Evolutionary conservation across 2,329 filamentous ascomycete species (phyloP), one percentile per base, ranked within the genome.

Genomic region (Tothia fuscella): DNA sequence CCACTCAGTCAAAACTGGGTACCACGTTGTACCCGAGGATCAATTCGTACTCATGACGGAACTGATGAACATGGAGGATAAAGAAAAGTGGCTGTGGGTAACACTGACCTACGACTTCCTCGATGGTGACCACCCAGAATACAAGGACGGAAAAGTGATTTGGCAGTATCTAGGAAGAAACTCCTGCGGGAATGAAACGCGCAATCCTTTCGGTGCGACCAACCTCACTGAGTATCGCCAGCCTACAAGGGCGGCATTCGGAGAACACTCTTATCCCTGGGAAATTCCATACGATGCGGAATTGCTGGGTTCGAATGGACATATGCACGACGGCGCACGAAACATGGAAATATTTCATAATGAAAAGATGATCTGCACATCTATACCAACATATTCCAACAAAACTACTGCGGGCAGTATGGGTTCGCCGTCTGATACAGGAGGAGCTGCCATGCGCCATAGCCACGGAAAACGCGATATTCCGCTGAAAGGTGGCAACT

Each of bases 291-390:
- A n/a, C n/a, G n/a, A n/a, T n/a, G n/a, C n/a, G n/a, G 6, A 13
- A 21, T 3, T 10, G n/a, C 13, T 20, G 17, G 17, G 7, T 13
- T 34, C 16, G 10, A 34, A 20, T n/a, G 5, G 22, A 13, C 16
- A 7, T 13, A 20, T 34, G 14, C 9, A 2, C 32, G 16, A 34
- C 14, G 32, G 10, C 16, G 6, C 16, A 10, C 16, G 20, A 12
- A n/a, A 29, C 6, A 42, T 25, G 16, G 21, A 42, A 10, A n/a
- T 42, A 3, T 42, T 22, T 17, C 19, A 37, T 16, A 38, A 42
- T 14, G 26, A 26, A 2, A 26, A 42, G 17, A 22, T 28, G 14
- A 7, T 42, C 5, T 42, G 40, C 32, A 38, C 14, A 16, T 36
- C 31, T 2, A 22, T 3, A 7, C 20, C 40, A 24, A 6, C 6